Evolutionary conservation across 2,329 filamentous ascomycete genomes (phyloP), one percentile per base, ranked within the genome.

Genomic region (Zymoseptoria ardabiliae): DNA sequence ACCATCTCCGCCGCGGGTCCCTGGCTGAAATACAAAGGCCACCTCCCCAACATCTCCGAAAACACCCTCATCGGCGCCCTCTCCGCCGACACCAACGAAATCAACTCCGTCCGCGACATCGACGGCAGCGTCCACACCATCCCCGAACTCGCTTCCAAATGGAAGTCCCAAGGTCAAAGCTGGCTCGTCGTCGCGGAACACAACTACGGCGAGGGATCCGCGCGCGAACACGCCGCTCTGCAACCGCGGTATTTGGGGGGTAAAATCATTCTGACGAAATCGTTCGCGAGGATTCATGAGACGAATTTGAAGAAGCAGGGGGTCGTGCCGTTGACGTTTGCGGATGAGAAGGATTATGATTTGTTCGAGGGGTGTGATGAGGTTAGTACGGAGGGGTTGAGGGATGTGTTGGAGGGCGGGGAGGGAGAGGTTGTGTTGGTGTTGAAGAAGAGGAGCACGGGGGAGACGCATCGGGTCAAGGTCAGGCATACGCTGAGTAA

Each of bases 21-120:
- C 17, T 97, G 93, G 93, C 85, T 99, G 67, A 97, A 97, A 78
- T 99, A 97, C 85, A 97, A 97, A 82, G 94, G 94, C 63, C 94
- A 99, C 76, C 85, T 99, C 63, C 91, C 94, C 74, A 99, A 99
- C 81, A 99, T 99, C 75, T 89, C 87, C 68, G 91, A 91, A 72
- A 99, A 99, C 83, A 99, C 94, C 2, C 85, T 99, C 66, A 97
- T 97, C 77, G 94, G 91, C 57, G 94, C 94, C 61, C 82, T 92
- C 72, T 97, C 97, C 75, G 91, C 89, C 50, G 90, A 90, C 63
- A 99, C 93, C 0, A 89, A 88, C 67, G 92, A 96, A 76, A 92
- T 94, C 65, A 97, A 97, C 75, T 86, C 84, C 20, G 94, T 93
- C 4, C 94, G 96, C 77, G 94, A 99, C 74, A 78, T 89, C 60